Evolutionary conservation across 2,329 filamentous ascomycete species (phyloP), one percentile per base, ranked within the genome.

Genomic region (Phialemoniopsis sp.): DNA sequence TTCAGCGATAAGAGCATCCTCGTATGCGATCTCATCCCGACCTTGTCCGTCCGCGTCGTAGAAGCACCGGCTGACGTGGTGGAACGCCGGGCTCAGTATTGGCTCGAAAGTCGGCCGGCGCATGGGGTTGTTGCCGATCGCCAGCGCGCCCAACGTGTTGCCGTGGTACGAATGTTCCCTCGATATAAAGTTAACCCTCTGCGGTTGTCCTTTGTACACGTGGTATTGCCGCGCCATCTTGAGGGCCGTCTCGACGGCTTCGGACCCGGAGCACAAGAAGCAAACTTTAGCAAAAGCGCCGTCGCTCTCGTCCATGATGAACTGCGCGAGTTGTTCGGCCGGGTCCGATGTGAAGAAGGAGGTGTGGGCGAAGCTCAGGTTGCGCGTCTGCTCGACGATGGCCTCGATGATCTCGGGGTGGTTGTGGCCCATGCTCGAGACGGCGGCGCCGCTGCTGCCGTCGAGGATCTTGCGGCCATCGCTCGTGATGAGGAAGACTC

Each of bases 371-470:
- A 47, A 57, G 36, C 63, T 58, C 13, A 72, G 48, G 38, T 60
- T 41, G 3, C 43, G 33, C 38, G 56, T 47, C 49, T 89, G 84
- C 12, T 67, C 51, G 5, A 65, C 58, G 31, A 88, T 71, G 1
- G 82, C 84, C 3, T 73, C 63, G 12, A 67, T 66, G 12, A 90
- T 76, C 35, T 80, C 67, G 32, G 68, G 52, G 37, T 83, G 72
- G 21, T 77, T 79, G 49, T 88, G 81, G 7, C 87, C 87, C 9
- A 91, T 64, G 53, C 81, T 83, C 9, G 80, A 72, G 4, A 89
- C 85, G 16, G 82, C 85, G 4, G 87, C 83, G 15, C 87, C 87
- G 19, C 82, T 77, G 15, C 82, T 85, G 2, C 79, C 82, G 56
- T 93, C 87, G 13, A 89, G 72, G 32, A 93, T 73, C 28, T 63